These are phyloP conservation scores for Oemleria cerasiformis DNA, from an alignment of 306 rosid genomes.

Conservation along the genomic window DNA sequence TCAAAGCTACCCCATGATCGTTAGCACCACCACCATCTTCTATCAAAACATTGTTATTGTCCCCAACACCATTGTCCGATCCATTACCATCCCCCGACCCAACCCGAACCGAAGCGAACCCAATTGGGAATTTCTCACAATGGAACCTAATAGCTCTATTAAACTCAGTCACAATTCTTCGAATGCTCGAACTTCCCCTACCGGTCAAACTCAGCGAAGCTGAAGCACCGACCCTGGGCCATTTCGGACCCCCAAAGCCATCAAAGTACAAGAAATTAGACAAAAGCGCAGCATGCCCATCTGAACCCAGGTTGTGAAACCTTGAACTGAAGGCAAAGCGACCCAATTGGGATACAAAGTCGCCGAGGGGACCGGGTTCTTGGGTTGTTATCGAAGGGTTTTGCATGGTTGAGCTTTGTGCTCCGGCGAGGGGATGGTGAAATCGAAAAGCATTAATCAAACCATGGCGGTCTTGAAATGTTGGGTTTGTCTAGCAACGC, in stretches of 20 bases:
- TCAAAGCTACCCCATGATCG: slow-evolving; percentile 34
- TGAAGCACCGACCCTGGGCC: slow-evolving; percentile 39
- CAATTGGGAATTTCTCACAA: slow-evolving; percentile 61
- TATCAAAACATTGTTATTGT: slow-evolving; percentile 30
- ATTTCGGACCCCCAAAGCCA: slow-evolving; percentile 19
- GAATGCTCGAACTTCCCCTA: slow-evolving; percentile 30
- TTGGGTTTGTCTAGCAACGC: slow-evolving; percentile 13
- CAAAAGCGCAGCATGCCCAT: slow-evolving; percentile 38
- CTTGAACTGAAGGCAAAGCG: slow-evolving; percentile 44
- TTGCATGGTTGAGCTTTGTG: slow-evolving; percentile 38
- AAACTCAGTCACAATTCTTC: slow-evolving; percentile 51
- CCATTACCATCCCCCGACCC: slow-evolving; percentile 35
- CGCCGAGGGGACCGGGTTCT: slow-evolving; percentile 42
- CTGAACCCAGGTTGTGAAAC: slow-evolving; percentile 29
- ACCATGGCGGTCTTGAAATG: slow-evolving; percentile 14
- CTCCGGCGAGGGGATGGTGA: not conserved
- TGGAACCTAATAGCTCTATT: slow-evolving; percentile 61
- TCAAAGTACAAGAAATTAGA: slow-evolving; percentile 50
- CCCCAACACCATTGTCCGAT: slow-evolving; percentile 29
- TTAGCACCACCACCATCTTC: slow-evolving; percentile 33
- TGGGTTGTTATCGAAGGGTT: slow-evolving; percentile 41
- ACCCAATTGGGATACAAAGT: slow-evolving; percentile 56
- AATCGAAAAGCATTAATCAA: not conserved
- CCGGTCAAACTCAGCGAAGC: slow-evolving; percentile 43
- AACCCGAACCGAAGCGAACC: slow-evolving; percentile 66